Percentiles rank a stretch among this genome's conserved stretches.
Evolutionary conservation across 371 early-diverging fungal genomes (phyloP).

Genomic region (Saksenaea vasiformis): DNA sequence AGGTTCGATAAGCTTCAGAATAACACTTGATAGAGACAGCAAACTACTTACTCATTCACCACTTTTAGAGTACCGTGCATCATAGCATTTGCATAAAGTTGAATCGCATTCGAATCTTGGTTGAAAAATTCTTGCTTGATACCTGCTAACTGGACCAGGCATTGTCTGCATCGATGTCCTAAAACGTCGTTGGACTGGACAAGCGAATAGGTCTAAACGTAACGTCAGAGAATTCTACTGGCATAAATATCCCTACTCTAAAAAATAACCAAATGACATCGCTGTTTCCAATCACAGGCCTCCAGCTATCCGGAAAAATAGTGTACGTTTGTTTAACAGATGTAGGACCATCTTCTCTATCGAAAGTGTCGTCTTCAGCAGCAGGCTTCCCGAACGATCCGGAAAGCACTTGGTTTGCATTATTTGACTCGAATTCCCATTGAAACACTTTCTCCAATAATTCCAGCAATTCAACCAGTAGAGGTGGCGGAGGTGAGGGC

Average conservation of each 20-base stretch:
- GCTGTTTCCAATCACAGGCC: conserved; percentile 47
- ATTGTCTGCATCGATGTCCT: conserved; percentile 63
- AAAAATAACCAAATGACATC: conserved; percentile 64
- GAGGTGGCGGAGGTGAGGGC: conserved; percentile 19
- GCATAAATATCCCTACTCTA: conserved; percentile 32
- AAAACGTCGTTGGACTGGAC: conserved; percentile 53
- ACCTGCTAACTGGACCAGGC: conserved; percentile 73
- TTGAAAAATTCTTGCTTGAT: conserved; percentile 67
- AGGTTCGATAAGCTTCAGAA: not conserved
- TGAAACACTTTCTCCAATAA: conserved; percentile 63
- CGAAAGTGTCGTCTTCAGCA: conserved; percentile 53
- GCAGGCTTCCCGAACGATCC: conserved; percentile 53
- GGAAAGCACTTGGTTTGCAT: conserved; percentile 38
- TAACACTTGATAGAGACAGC: no score
- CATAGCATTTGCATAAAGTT: conserved; percentile 52
- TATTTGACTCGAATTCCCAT: conserved; percentile 69
- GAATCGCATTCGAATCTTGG: conserved; percentile 35
- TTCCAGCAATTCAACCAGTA: conserved; percentile 45
- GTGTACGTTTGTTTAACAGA: conserved; percentile 36
- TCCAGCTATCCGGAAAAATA: conserved; percentile 52
- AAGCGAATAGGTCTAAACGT: conserved; percentile 30
- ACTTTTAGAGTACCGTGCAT: conserved; percentile 58
- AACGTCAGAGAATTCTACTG: not conserved
- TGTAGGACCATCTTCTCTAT: conserved; percentile 43
- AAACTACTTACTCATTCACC: conserved; percentile 56